A percentile compares a stretch with the other conserved stretches of the same genome.
These are phyloP conservation scores for Ettlia oleoabundans DNA, from an alignment of 139 green algal genomes.

Conservation along the genomic window DNA sequence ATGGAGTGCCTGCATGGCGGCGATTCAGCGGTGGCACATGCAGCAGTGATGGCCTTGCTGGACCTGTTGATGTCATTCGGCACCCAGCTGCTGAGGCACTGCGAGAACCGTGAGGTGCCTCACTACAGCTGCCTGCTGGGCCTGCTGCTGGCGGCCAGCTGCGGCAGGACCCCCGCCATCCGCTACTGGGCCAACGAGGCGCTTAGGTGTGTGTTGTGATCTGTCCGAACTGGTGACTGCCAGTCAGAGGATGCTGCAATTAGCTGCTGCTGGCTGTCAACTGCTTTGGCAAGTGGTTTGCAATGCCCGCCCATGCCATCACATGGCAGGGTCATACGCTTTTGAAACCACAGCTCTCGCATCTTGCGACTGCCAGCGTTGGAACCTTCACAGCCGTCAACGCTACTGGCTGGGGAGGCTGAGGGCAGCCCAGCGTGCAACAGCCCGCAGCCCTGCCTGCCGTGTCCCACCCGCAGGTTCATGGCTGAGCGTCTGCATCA, in stretches of 20 bases:
- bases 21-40: neutral
- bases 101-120: neutral
- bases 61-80: conserved; percentile 18
- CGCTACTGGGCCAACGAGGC: conserved; percentile 19
- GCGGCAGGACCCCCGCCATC: conserved; percentile 6
- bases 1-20: conserved; percentile 31
- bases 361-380: no score
- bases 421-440: no score
- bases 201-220: neutral
- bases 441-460: no score
- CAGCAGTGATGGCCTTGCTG: conserved; percentile 3
- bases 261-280: no score
- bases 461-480: no score
- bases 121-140: conserved; percentile 30
- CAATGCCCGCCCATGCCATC: no score
- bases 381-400: no score
- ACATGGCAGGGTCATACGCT: no score
- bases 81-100: conserved; percentile 17
- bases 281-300: neutral
- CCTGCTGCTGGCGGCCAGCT: conserved; percentile 29
- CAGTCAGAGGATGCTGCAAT: no score
- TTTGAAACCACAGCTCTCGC: no score
- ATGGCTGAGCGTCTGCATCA: conserved; percentile 20
- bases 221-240: neutral
- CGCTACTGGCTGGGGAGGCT: no score